A percentile compares a stretch with the other conserved stretches of the same genome.
These are phyloP conservation scores for Tripidium arundinaceum DNA, from an alignment of 202 grass and related monocot species.

Conservation along the genomic window DNA sequence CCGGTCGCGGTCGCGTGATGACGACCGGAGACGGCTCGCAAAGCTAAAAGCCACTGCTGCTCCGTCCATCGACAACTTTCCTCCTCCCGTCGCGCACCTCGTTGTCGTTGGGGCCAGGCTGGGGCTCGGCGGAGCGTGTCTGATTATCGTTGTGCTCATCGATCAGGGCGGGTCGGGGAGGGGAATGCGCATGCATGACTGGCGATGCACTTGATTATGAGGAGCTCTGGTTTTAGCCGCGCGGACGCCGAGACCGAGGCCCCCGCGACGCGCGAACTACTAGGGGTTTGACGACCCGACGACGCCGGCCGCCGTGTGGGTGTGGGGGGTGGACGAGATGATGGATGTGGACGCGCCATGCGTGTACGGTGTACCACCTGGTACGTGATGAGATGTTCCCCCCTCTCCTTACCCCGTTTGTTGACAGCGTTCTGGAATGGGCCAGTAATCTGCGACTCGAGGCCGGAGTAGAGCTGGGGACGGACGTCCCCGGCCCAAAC, in stretches of 20 bases:
- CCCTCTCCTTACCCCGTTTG: no score
- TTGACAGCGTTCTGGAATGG: no score
- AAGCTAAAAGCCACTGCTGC: no score
- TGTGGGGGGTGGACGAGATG: not conserved
- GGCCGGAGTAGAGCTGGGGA: no score
- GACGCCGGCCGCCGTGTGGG: not conserved
- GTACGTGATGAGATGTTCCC: not conserved
- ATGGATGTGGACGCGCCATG: slow-evolving; percentile 19
- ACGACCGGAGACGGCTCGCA: not conserved
- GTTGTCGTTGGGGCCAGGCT: no score
- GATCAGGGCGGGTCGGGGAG: not conserved
- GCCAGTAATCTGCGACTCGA: no score
- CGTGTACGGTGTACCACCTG: slow-evolving; percentile 22
- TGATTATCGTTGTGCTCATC: not conserved
- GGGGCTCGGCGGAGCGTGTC: not conserved
- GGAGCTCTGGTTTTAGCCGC: no score
- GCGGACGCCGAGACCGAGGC: not conserved
- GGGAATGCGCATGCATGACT: not conserved
- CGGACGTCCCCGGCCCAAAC: no score
- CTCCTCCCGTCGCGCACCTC: no score
- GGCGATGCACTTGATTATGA: no score
- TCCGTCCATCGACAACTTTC: no score
- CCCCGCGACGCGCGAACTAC: no score
- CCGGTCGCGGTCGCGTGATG: not conserved
- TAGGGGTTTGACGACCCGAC: not conserved